phyloP scores from a whole-genome alignment of 331 rosid species.

The Ulmus americana region DNA sequence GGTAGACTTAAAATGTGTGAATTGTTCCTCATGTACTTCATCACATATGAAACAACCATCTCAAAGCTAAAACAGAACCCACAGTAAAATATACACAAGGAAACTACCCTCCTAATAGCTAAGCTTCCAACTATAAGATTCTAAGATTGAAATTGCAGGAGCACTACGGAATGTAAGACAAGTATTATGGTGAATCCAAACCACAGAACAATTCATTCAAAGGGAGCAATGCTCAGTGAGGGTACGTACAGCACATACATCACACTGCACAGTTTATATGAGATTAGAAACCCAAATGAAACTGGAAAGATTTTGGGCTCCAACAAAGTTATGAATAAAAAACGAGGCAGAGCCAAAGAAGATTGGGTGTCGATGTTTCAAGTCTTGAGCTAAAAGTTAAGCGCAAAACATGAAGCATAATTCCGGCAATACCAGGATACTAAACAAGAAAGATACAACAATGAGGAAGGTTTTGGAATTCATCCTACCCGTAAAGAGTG shows the following conservation, averaged over 20 bases:
- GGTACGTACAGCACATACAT: background rate
- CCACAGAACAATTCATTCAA: background rate
- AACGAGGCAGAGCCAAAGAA: background rate
- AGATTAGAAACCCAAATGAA: background rate
- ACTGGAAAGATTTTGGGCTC: background rate
- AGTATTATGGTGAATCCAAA: background rate
- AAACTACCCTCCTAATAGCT: background rate
- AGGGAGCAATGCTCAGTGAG: background rate
- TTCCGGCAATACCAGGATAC: background rate
- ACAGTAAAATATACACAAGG: background rate
- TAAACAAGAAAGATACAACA: background rate
- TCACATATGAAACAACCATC: background rate
- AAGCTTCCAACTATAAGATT: background rate
- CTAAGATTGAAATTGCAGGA: background rate
- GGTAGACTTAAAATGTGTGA: background rate
- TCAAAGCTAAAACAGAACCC: background rate
- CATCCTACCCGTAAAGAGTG: background rate
- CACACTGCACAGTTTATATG: background rate
- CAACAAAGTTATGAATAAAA: background rate
- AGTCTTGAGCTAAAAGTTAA: background rate
- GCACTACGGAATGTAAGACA: background rate
- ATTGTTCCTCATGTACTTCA: background rate
- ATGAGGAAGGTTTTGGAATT: background rate
- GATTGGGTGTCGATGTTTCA: background rate
- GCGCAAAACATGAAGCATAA: slow-evolving; percentile 1